Evolutionary conservation across 768 basidiomycete genomes (phyloP), one percentile per base, ranked within the genome.

Genomic region (Xerocomellus dryophilus): DNA sequence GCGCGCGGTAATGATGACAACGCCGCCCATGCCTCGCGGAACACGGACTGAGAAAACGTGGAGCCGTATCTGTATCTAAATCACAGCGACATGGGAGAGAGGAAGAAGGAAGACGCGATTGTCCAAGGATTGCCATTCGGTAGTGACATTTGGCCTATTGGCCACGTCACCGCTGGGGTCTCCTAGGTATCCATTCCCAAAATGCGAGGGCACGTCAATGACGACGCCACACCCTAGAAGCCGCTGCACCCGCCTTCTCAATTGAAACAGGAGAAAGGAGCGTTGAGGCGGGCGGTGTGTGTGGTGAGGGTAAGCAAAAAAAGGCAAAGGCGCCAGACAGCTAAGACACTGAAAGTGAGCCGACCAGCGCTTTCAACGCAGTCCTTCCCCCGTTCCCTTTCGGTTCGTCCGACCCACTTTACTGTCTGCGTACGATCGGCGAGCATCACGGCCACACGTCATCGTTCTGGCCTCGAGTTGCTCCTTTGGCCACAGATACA

Each of bases 41-140:
- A 48, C 50, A 31, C 3, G 27, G 59, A 14, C 53, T n/a, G 53
- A 43, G 47, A 31, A 45, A 46, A 46, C 47, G 52, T 61, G 59
- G 47, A 31, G 7, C 21, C 34, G n/a, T 49, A 34, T 39, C 47
- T 20, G 21, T 34, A 21, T 39, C 23, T 34, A 31, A 11, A 48
- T 27, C 15, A 8, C 21, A 35, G 12, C 14, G 18, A 27, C 34
- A 21, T 14, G 43, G 27, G 36, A 29, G 40, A 11, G 17, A 39
- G 20, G 53, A 9, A 40, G 32, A 29, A 12, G 34, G 49, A 41
- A 27, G 36, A 23, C 17, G 20, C 23, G 50, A 48, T 57, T 27
- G 32, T 40, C 34, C 38, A 34, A 31, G 20, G 21, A 32, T 57
- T 27, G 17, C 29, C 34, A 32, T 51, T 29, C 11, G 18, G 27